Conservation (phyloP, 768 basidiomycete genomes). For the Grammothele lineata region DNA sequence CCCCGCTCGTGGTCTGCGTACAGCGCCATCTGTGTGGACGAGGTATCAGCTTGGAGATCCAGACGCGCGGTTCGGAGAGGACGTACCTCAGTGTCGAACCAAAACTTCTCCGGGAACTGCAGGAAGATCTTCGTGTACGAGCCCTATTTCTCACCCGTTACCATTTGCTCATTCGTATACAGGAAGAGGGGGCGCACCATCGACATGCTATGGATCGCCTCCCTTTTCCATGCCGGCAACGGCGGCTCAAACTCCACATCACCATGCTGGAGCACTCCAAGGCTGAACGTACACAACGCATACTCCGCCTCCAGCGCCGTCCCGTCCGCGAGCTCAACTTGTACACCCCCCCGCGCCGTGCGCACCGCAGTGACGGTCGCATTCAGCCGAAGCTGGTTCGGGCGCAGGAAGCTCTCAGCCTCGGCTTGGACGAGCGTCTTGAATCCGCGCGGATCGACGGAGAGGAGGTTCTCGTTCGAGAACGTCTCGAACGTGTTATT, state of each 20-base stretch:
- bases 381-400: constrained; percentile 44
- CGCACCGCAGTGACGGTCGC: constrained; percentile 45
- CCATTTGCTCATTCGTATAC: no score
- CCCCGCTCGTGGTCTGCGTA: constrained; percentile 60
- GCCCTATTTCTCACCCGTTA: constrained; percentile 33
- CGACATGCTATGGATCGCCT: constrained; percentile 57
- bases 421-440: constrained; percentile 52
- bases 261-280: constrained; percentile 63
- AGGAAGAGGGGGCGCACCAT: constrained; percentile 42
- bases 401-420: constrained; percentile 49
- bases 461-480: constrained; percentile 48
- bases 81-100: constrained; percentile 43
- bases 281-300: constrained; percentile 63
- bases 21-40: constrained; percentile 40
- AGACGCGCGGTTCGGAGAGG: not conserved
- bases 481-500: constrained; percentile 59
- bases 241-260: constrained; percentile 53
- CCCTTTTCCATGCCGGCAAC: constrained; percentile 54
- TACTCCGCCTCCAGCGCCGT: constrained; percentile 46
- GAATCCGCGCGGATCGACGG: constrained; percentile 61
- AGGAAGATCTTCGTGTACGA: constrained; percentile 69
- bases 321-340: constrained; percentile 43
- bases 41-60: not conserved
- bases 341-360: constrained; percentile 40
- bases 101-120: constrained; percentile 58